phyloP scores from a whole-genome alignment of 352 stramenopile species.

The Pythium plurisporium region DNA sequence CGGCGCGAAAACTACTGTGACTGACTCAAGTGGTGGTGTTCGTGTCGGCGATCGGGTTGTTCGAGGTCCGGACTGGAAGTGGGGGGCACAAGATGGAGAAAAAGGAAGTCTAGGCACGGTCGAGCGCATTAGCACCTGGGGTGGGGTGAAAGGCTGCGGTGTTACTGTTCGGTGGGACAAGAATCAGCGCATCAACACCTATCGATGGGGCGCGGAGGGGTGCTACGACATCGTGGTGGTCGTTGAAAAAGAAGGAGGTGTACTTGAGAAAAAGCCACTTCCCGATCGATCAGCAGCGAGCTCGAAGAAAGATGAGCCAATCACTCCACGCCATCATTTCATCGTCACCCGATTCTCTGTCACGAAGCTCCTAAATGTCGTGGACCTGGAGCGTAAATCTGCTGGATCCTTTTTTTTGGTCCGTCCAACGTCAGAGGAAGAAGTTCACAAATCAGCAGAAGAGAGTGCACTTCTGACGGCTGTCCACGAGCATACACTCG shows the following conservation, averaged over 20 bases:
- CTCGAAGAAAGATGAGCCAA: constrained; percentile 14
- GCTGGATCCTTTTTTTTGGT: constrained; percentile 58
- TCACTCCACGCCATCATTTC: constrained; percentile 50
- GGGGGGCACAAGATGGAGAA: constrained; percentile 73
- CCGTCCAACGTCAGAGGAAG: constrained; percentile 13
- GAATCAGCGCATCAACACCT: constrained; percentile 80
- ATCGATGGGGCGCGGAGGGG: constrained; percentile 69
- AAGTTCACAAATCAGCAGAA: constrained; percentile 6
- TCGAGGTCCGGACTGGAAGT: constrained; percentile 77
- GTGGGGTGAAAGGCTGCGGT: constrained; percentile 65
- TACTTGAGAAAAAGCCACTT: constrained; percentile 48
- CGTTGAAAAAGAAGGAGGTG: constrained; percentile 40
- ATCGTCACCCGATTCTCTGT: constrained; percentile 59
- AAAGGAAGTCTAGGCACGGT: constrained; percentile 60
- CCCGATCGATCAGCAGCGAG: constrained; percentile 21
- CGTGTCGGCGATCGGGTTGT: constrained; percentile 65
- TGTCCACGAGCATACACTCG: constrained; percentile 52
- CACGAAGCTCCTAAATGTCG: constrained; percentile 35
- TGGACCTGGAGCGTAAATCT: constrained; percentile 45
- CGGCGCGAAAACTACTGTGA: neutral
- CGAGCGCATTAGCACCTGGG: constrained; percentile 74
- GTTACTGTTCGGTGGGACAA: constrained; percentile 82
- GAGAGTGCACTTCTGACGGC: constrained; percentile 32
- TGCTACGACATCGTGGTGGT: constrained; percentile 78
- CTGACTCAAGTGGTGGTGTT: constrained; percentile 24